Percentiles rank a stretch among this genome's conserved stretches.
Evolutionary conservation across 78 protist species (phyloP).

Genomic region (Polysphondylium violaceum): DNA sequence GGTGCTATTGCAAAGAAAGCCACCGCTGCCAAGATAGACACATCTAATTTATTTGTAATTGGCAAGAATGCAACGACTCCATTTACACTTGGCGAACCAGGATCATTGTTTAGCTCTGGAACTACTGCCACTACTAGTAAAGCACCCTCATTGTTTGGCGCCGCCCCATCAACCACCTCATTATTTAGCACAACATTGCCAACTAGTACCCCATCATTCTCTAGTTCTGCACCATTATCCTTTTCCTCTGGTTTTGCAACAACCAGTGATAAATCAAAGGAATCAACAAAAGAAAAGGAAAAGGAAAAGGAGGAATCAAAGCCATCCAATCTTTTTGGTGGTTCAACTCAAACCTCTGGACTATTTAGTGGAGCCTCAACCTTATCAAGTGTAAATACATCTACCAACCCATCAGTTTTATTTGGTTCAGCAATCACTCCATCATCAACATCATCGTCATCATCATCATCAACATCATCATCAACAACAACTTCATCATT

Average conservation of each 20-base stretch:
- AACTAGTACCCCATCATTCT: no score
- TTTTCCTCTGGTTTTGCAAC: constrained; percentile 37
- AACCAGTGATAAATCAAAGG: not conserved
- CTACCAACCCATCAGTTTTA: not conserved
- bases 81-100: not conserved
- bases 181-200: no score
- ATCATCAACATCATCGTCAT: not conserved
- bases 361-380: not conserved
- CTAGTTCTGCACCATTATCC: constrained; percentile 25
- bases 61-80: not conserved
- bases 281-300: not conserved
- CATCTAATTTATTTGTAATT: no score
- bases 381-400: not conserved
- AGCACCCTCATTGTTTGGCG: not conserved
- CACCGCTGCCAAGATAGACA: no score
- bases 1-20: no score
- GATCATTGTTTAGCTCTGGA: not conserved
- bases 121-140: no score
- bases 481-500: constrained; percentile 11
- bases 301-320: not conserved
- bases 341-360: not conserved
- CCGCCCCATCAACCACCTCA: constrained; percentile 27
- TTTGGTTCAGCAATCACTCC: not conserved
- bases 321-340: not conserved
- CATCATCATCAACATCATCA: not conserved